Base-by-base conservation (phyloP, 2,329 filamentous ascomycete genomes). In the Pyrenochaeta sp. region DNA sequence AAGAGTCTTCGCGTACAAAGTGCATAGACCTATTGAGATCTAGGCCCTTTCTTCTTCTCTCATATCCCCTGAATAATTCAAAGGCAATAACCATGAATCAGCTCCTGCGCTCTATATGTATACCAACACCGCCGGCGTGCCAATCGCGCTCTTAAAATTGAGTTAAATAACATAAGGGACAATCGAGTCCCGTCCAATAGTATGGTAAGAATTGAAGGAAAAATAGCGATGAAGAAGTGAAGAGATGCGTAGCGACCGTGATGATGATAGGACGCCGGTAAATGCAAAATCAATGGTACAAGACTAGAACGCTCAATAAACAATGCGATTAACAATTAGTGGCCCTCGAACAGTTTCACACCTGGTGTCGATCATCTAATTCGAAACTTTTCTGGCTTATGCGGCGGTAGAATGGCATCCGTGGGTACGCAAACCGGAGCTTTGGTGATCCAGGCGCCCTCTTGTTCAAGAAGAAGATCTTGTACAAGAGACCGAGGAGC, bases 401-500 rank as follows among this genome's bases (percentile, higher is more conserved):
- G 42, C 73, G 71, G 55, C 74, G 71, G 62, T 76, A 77, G 52
- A 76, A 77, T 5, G 72, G 73, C 43, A 76, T 62, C 32, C 74
- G 64, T 22, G 71, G 65, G 44, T 57, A 56, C 22, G 62, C 37
- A 46, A 56, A 58, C 19, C 64, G 61, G 49, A 57, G 30, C 50
- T 63, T 72, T 53, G 58, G 62, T 22, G 56, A 51, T 5, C 58
- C 58, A 5, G 68, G 68, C 22, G 60, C 60, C 44, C 67, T 64
- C 47, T 61, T 73, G 70, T 68, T 72, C 72, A 68, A 40, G 55
- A 75, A 78, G 61, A 85, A 86, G 32, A 80, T 71, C 77, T 82
- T 84, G 80, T 84, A 87, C 40, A 84, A 66, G 53, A 78, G 74
- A 54, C 82, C 77, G 19, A 85, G 82, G 9, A 86, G 75, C 8